Percentiles rank a stretch among this genome's conserved stretches.
These are phyloP conservation scores for Vararia minispora DNA, from an alignment of 768 basidiomycete species.

Conservation along the genomic window DNA sequence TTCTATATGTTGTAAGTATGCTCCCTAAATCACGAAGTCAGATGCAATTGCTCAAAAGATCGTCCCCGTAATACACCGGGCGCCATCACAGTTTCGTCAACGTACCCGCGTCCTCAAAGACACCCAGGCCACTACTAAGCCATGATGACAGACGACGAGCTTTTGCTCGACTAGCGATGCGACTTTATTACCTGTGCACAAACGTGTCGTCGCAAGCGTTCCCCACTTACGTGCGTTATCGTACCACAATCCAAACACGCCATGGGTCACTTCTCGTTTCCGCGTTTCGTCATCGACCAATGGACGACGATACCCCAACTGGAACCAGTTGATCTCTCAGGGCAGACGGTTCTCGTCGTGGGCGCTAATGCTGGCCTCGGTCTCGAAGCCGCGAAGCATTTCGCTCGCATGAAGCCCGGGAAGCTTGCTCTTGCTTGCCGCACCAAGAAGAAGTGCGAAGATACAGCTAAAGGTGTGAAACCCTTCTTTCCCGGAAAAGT, in stretches of 20 bases:
- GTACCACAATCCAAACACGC: too few relatives aligned
- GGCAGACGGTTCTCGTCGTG: conserved; percentile 38
- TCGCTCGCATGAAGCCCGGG: conserved; percentile 32
- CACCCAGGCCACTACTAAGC: too few relatives aligned
- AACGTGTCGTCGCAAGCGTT: too few relatives aligned
- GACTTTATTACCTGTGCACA: too few relatives aligned
- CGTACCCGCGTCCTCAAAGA: background rate
- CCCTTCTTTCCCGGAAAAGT: too few relatives aligned
- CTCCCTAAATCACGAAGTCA: too few relatives aligned
- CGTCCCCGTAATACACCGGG: too few relatives aligned
- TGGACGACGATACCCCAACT: background rate
- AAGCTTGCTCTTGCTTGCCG: conserved; percentile 30
- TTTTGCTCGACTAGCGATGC: too few relatives aligned
- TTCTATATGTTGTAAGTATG: too few relatives aligned
- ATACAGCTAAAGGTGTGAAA: conserved; percentile 27
- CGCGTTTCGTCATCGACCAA: background rate
- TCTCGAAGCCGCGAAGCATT: conserved; percentile 34
- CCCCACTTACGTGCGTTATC: background rate
- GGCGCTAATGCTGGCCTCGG: conserved; percentile 44
- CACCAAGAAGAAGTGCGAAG: conserved; percentile 24
- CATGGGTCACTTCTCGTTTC: background rate
- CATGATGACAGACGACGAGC: too few relatives aligned
- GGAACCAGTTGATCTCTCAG: conserved; percentile 23
- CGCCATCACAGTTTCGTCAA: background rate
- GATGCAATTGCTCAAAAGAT: too few relatives aligned